Conservation (phyloP, 2,329 filamentous ascomycete species). For the Coniella lustricola region DNA sequence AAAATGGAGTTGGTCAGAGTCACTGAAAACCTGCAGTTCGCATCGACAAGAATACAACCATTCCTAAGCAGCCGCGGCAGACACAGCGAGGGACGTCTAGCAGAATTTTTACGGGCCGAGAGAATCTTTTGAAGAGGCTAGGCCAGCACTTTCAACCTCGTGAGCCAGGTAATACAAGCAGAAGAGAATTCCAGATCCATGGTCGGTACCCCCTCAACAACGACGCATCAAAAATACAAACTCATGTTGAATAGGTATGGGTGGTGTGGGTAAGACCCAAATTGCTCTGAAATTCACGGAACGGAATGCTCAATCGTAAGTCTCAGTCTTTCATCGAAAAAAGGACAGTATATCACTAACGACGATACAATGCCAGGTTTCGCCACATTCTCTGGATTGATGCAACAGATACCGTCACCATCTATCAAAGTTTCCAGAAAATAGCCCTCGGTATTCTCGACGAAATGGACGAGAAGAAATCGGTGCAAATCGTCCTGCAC, state of each 20-base stretch:
- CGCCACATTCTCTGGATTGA: constrained; percentile 23
- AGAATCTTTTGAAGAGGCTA: constrained; percentile 19
- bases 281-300: constrained; percentile 24
- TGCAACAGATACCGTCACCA: constrained; percentile 19
- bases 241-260: constrained; percentile 19
- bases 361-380: not conserved
- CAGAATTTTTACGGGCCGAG: constrained; percentile 23
- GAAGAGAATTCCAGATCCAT: constrained; percentile 21
- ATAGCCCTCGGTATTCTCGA: constrained; percentile 14
- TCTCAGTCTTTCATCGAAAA: not conserved
- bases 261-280: constrained; percentile 27
- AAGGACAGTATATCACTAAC: not conserved
- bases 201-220: constrained; percentile 6
- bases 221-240: not conserved
- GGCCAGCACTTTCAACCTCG: constrained; percentile 14
- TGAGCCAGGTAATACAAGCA: not conserved
- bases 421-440: constrained; percentile 19
- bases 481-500: constrained; percentile 13
- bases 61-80: constrained; percentile 5
- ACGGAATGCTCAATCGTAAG: constrained; percentile 15
- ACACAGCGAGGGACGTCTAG: constrained; percentile 12
- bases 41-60: constrained; percentile 16
- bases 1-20: not conserved
- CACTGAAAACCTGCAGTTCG: constrained; percentile 3
- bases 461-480: not conserved